phyloP scores from a whole-genome alignment of 192 early-diverging fungal species.

The Backusella australiensis region DNA sequence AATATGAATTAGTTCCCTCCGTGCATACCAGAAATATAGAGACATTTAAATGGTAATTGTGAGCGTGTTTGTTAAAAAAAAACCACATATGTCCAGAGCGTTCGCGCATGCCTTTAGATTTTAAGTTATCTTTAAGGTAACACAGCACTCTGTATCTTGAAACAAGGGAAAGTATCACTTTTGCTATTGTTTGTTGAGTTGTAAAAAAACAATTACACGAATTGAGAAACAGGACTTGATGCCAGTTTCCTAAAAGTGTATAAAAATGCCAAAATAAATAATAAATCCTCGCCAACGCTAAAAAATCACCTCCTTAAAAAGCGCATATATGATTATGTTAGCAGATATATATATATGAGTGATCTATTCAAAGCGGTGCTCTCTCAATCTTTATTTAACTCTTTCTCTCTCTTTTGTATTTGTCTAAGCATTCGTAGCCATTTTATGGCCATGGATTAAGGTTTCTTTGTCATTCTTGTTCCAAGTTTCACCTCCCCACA shows the following conservation, averaged over 20 bases:
- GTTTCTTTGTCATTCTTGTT: too few relatives aligned
- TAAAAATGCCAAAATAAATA: background rate
- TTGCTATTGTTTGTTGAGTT: background rate
- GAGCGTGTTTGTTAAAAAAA: background rate
- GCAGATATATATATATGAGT: background rate
- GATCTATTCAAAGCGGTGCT: background rate
- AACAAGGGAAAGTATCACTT: background rate
- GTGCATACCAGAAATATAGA: background rate
- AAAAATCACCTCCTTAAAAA: background rate
- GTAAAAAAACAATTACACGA: background rate
- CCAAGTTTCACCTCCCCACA: background rate
- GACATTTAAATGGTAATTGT: background rate
- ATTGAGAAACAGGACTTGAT: background rate
- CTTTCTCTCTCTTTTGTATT: background rate
- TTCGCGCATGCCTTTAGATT: background rate
- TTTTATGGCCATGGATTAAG: background rate
- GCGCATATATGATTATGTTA: background rate
- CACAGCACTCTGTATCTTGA: background rate
- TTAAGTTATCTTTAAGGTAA: background rate
- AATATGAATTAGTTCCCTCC: background rate
- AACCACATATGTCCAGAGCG: background rate
- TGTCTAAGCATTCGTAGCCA: background rate
- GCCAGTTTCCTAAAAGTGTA: too few relatives aligned
- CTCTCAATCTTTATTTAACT: too few relatives aligned
- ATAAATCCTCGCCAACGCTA: background rate